Evolutionary conservation across 1,284 basidiomycete genomes (phyloP).

Genomic region (Bjerkandera adusta): DNA sequence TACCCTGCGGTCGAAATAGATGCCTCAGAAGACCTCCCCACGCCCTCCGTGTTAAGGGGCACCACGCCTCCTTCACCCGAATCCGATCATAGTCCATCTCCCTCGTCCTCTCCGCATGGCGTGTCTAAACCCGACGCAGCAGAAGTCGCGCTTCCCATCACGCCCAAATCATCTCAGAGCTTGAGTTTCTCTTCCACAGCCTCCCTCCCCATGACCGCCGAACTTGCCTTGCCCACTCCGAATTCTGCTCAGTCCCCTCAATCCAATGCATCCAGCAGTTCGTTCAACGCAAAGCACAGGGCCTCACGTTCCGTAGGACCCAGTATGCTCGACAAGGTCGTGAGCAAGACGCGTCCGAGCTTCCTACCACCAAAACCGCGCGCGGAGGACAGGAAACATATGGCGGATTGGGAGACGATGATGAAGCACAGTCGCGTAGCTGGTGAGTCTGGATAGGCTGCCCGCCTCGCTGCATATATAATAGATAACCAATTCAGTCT

Average conservation of each 20-base stretch:
- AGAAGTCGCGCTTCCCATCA: constrained; percentile 9
- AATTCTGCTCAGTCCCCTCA: constrained; percentile 18
- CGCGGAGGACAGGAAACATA: constrained; percentile 80
- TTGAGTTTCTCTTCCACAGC: constrained; percentile 20
- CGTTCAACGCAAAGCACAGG: constrained; percentile 33
- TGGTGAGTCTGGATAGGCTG: constrained; percentile 47
- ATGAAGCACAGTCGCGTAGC: constrained; percentile 79
- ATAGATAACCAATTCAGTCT: constrained; percentile 29
- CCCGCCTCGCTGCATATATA: constrained; percentile 20
- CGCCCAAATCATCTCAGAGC: constrained; percentile 17
- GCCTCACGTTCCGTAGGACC: constrained; percentile 57
- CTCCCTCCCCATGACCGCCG: constrained; percentile 20
- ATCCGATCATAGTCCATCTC: constrained; percentile 4
- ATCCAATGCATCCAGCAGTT: constrained; percentile 16
- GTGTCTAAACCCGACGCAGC: neutral
- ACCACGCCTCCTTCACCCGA: constrained; percentile 16
- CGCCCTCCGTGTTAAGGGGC: constrained; percentile 22
- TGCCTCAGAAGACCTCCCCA: constrained; percentile 34
- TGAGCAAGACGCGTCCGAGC: constrained; percentile 76
- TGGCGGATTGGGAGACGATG: constrained; percentile 90
- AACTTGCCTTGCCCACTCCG: constrained; percentile 14
- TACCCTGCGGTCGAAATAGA: constrained; percentile 50
- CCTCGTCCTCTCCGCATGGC: constrained; percentile 2
- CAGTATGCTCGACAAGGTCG: constrained; percentile 68
- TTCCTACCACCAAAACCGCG: constrained; percentile 85